These are phyloP conservation scores for Diplocarpon mali DNA, from an alignment of 2,329 filamentous ascomycete genomes.

Conservation along the genomic window DNA sequence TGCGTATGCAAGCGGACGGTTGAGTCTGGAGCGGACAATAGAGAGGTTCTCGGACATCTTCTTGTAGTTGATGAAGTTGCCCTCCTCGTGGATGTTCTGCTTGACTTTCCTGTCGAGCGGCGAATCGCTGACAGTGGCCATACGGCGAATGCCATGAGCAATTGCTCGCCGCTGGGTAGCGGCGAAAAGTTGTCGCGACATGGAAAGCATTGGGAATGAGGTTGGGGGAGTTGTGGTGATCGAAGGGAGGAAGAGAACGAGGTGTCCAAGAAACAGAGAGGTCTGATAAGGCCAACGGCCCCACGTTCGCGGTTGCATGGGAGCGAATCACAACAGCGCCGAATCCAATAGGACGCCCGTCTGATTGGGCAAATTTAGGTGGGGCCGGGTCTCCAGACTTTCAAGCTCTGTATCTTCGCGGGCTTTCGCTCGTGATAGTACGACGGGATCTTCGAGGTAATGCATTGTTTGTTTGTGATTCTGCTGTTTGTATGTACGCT, in stretches of 20 bases:
- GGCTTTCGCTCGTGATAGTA: background rate
- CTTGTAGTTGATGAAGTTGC: constrained; percentile 98
- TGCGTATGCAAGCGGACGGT: constrained; percentile 85
- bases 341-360: too few species aligned
- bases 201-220: constrained; percentile 48
- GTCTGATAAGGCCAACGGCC: too few species aligned
- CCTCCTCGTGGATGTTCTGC: constrained; percentile 94
- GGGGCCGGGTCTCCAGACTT: background rate
- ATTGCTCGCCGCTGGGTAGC: constrained; percentile 50
- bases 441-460: too few species aligned
- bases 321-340: background rate
- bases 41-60: constrained; percentile 98
- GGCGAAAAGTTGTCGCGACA: constrained; percentile 57
- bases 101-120: constrained; percentile 91
- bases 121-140: constrained; percentile 80
- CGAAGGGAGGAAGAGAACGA: constrained; percentile 7
- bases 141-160: constrained; percentile 53
- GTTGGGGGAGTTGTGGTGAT: constrained; percentile 9
- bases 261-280: background rate
- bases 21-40: constrained; percentile 80
- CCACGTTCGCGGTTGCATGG: background rate
- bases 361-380: background rate
- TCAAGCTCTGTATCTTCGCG: background rate
- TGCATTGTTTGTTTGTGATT: too few species aligned
- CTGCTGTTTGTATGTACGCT: too few species aligned